phyloP scores from a whole-genome alignment of 1,139 yeast species.

The Kluyveromyces sp. region DNA sequence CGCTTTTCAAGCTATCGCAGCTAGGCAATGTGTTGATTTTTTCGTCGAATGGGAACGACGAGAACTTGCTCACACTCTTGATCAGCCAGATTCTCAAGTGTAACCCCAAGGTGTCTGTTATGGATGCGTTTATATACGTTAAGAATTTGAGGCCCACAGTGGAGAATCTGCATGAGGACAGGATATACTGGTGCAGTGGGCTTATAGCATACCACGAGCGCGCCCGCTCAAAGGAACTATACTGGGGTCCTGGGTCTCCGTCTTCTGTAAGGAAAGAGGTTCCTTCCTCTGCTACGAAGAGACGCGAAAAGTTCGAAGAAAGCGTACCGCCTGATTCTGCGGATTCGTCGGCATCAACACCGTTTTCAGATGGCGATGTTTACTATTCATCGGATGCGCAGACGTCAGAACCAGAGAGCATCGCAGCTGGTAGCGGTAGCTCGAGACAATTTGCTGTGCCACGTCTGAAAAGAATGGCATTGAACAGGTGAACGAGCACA shows the following conservation, averaged over 20 bases:
- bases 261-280: conserved; percentile 19
- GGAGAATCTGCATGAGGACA: conserved; percentile 15
- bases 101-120: conserved; percentile 16
- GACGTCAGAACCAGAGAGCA: conserved; percentile 1
- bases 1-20: conserved; percentile 17
- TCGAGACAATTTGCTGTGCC: conserved; percentile 1
- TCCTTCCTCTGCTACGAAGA: conserved; percentile 2
- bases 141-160: conserved; percentile 22
- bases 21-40: conserved; percentile 22
- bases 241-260: conserved; percentile 13
- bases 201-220: conserved; percentile 23
- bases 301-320: conserved; percentile 3
- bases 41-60: conserved; percentile 25
- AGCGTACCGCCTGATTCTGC: neutral
- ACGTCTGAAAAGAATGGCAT: conserved; percentile 4
- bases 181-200: conserved; percentile 22
- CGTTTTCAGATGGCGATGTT: conserved; percentile 2
- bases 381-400: neutral
- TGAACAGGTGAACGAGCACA: neutral
- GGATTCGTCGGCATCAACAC: conserved; percentile 1
- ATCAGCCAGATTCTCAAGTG: conserved; percentile 22
- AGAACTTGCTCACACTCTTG: conserved; percentile 20
- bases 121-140: conserved; percentile 25
- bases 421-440: neutral
- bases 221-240: conserved; percentile 18